A percentile compares a stretch with the other conserved stretches of the same genome.
Conservation (phyloP, 768 basidiomycete genomes). For the Strobilomyces dryophilus region DNA sequence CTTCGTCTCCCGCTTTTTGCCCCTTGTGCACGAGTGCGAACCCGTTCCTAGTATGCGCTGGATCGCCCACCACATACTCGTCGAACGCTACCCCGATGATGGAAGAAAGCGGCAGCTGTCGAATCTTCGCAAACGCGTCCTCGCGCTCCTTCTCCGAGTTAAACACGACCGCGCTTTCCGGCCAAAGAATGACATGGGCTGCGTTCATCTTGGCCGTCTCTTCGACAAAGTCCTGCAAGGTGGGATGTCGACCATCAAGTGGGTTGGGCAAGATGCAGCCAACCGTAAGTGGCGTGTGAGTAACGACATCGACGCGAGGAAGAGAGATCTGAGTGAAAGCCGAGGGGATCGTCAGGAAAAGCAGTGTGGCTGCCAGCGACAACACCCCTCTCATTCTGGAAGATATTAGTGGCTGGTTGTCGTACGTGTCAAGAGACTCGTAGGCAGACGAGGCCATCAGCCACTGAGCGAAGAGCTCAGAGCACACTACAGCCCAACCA, state of each 20-base stretch:
- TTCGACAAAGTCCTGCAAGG: slow-evolving; percentile 55
- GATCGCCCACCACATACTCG: slow-evolving; percentile 46
- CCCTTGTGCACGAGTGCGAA: slow-evolving; percentile 50
- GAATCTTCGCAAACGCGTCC: slow-evolving; percentile 45
- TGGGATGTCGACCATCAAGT: slow-evolving; percentile 38
- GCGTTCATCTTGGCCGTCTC: slow-evolving; percentile 47
- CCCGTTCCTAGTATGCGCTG: slow-evolving; percentile 51
- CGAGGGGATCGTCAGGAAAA: slow-evolving; percentile 53
- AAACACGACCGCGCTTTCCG: slow-evolving; percentile 75
- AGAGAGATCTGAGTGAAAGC: slow-evolving; percentile 42
- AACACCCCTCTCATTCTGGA: slow-evolving; percentile 26
- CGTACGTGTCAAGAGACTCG: slow-evolving; percentile 9
- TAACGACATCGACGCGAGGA: slow-evolving; percentile 27
- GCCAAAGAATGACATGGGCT: slow-evolving; percentile 70
- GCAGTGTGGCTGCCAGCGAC: slow-evolving; percentile 39
- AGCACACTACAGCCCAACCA: slow-evolving; percentile 68
- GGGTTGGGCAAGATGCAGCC: slow-evolving; percentile 64
- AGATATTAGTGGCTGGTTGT: slow-evolving; percentile 12
- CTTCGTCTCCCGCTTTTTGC: slow-evolving; percentile 35
- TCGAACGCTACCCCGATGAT: slow-evolving; percentile 72
- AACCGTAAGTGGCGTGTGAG: slow-evolving; percentile 55
- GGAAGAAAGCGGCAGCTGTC: slow-evolving; percentile 23
- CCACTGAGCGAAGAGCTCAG: slow-evolving; percentile 52
- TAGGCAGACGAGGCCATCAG: slow-evolving; percentile 41
- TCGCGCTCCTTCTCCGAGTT: slow-evolving; percentile 44